Evolutionary conservation across 441 rosid genomes (phyloP), one percentile per base, ranked within the genome.

Genomic region (Corymbia calophylla): DNA sequence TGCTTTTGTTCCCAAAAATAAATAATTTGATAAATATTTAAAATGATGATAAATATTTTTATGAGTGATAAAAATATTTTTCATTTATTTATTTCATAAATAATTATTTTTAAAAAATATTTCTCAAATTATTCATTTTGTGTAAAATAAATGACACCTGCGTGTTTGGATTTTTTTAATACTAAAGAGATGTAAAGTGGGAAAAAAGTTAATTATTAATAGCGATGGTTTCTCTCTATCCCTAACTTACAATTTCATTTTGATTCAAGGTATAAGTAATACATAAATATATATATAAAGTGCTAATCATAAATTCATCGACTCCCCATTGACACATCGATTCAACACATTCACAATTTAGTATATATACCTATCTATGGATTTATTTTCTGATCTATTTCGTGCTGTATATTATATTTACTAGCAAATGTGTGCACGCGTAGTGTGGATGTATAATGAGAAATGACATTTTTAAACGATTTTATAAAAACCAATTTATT

Each of bases 301-400:
- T 54, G 7, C 56, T 17, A 54, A 54, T 18, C 21, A 7, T 18
- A 18, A 54, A 54, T 54, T 54, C 18, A 66, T 4, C 0, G 12
- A 16, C 21, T 66, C 23, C 11, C 11, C 19, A 0, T 16, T 8
- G 39, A 31, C 32, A 1, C 31, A 8, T 0, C 6, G 0, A n/a
- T n/a, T 0, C 23, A 0, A 1, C 21, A 16, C 23, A 31, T 4
- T 66, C 73, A n/a, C 21, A 66, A 66, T 1, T 7, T 16, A 16
- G 12, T 1, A 31, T 0, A 16, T 16, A 1, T 2, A 16, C 3
- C 11, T 16, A 4, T 0, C 0, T 7, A n/a, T 16, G 9, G 11
- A 66, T 31, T 66, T 66, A 66, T 35, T 16, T 4, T 64, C 0
- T 1, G 1, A 58, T 58, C 25, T 58, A 58, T 58, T 58, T 0